Evolutionary conservation across 805 yeast species (phyloP).

Genomic region (Lipomyces orientalis): DNA sequence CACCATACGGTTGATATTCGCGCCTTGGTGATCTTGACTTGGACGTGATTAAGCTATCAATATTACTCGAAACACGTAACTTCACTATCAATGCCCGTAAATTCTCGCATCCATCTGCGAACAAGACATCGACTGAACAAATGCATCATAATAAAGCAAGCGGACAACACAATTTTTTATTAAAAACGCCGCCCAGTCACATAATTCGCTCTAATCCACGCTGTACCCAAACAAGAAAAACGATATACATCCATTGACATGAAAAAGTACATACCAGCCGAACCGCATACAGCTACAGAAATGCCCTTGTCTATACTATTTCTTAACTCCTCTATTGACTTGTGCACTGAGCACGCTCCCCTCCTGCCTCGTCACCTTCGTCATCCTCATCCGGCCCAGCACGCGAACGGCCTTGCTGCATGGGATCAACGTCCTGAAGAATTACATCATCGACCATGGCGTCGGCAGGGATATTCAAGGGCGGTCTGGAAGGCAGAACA

Average conservation of each 20-base stretch:
- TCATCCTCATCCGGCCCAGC: conserved; percentile 43
- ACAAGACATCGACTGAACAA: neutral
- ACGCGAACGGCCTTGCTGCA: conserved; percentile 54
- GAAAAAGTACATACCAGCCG: neutral
- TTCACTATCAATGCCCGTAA: neutral
- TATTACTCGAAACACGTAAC: neutral
- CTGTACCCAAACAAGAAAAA: conserved; percentile 4
- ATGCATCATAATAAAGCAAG: neutral
- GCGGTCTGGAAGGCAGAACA: conserved; percentile 78
- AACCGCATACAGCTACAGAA: conserved; percentile 1
- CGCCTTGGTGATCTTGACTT: neutral
- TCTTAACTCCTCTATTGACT: conserved; percentile 66
- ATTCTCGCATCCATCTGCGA: neutral
- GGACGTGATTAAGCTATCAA: neutral
- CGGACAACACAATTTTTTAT: neutral
- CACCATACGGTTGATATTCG: too few relatives aligned
- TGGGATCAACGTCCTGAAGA: conserved; percentile 69
- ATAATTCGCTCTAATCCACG: neutral
- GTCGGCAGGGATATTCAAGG: conserved; percentile 65
- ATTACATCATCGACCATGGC: conserved; percentile 83
- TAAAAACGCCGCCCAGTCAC: conserved; percentile 2
- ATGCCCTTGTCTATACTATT: conserved; percentile 1
- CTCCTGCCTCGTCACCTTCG: conserved; percentile 67
- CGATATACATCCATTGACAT: neutral
- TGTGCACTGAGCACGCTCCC: conserved; percentile 89